Percentiles rank a stretch among this genome's conserved stretches.
phyloP scores from a whole-genome alignment of 345 rosid genomes.

The Excoecaria cochinchinensis region DNA sequence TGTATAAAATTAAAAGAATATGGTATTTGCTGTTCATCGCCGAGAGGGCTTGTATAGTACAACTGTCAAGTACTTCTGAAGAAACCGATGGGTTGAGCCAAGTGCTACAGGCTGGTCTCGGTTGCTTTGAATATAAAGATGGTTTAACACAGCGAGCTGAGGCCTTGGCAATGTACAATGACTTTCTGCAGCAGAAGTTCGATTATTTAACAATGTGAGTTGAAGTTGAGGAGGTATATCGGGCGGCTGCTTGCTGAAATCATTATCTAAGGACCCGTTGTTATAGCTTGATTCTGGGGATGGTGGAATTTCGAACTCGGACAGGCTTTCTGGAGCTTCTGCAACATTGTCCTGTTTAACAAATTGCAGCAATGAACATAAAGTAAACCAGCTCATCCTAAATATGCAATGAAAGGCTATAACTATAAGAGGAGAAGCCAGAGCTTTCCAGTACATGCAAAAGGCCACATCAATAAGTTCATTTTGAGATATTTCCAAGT shows the following conservation, averaged over 20 bases:
- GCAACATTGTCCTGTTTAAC: slow-evolving; percentile 44
- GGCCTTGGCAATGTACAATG: slow-evolving; percentile 35
- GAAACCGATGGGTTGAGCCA: slow-evolving; percentile 45
- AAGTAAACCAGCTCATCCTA: neutral
- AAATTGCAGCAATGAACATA: slow-evolving; percentile 6
- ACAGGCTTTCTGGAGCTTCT: slow-evolving; percentile 38
- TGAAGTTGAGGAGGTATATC: slow-evolving; percentile 56
- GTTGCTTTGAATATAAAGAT: slow-evolving; percentile 40
- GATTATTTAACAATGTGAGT: slow-evolving; percentile 26
- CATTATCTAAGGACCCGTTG: slow-evolving; percentile 29
- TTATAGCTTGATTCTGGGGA: slow-evolving; percentile 61
- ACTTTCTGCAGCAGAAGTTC: slow-evolving; percentile 9
- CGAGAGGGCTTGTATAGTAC: slow-evolving; percentile 43
- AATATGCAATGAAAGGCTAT: neutral
- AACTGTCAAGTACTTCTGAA: slow-evolving; percentile 46
- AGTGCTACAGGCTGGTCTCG: slow-evolving; percentile 38
- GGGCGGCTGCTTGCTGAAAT: slow-evolving; percentile 57
- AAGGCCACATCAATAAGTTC: neutral
- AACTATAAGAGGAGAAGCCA: neutral
- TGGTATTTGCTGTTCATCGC: slow-evolving; percentile 28
- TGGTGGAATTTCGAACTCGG: slow-evolving; percentile 51
- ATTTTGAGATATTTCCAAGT: neutral
- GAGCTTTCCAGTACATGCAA: neutral
- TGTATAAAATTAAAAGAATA: slow-evolving; percentile 1
- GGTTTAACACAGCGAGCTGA: slow-evolving; percentile 36